Evolutionary conservation across 768 basidiomycete species (phyloP).

Genomic region (Leccinum broughii): DNA sequence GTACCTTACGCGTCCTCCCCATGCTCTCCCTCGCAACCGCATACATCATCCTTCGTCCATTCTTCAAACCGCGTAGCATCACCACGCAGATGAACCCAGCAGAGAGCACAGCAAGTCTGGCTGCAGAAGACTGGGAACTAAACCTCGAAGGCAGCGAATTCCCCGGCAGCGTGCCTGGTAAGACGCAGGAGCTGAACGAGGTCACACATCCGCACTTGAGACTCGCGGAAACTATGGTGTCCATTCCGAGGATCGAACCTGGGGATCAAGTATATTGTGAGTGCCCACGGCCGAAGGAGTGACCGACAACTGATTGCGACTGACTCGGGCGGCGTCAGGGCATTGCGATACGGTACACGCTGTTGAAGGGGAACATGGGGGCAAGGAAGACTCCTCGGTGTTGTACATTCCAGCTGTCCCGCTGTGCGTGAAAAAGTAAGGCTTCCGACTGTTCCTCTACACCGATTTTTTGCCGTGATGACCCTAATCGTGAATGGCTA

Average conservation of each 20-base stretch:
- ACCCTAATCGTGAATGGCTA: not conserved
- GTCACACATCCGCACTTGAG: slow-evolving; percentile 63
- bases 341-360: slow-evolving; percentile 58
- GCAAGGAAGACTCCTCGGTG: slow-evolving; percentile 52
- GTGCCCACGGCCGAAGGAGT: not conserved
- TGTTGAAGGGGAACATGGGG: slow-evolving; percentile 50
- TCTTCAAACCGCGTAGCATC: slow-evolving; percentile 48
- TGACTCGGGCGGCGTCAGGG: slow-evolving; percentile 35
- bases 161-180: slow-evolving; percentile 54
- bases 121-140: slow-evolving; percentile 53
- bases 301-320: not conserved
- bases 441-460: not conserved
- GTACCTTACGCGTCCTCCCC: slow-evolving; percentile 64
- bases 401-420: slow-evolving; percentile 58
- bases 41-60: slow-evolving; percentile 64
- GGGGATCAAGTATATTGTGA: slow-evolving; percentile 66
- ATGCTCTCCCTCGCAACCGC: slow-evolving; percentile 54
- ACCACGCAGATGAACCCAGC: not conserved
- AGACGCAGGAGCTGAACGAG: slow-evolving; percentile 55
- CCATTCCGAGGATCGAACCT: slow-evolving; percentile 57
- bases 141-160: slow-evolving; percentile 54
- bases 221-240: slow-evolving; percentile 55
- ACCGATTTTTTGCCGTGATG: not conserved
- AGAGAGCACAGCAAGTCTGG: slow-evolving; percentile 26
- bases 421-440: slow-evolving; percentile 50